Conservation (phyloP, 2,329 filamentous ascomycete genomes). For the Graphium sp. region DNA sequence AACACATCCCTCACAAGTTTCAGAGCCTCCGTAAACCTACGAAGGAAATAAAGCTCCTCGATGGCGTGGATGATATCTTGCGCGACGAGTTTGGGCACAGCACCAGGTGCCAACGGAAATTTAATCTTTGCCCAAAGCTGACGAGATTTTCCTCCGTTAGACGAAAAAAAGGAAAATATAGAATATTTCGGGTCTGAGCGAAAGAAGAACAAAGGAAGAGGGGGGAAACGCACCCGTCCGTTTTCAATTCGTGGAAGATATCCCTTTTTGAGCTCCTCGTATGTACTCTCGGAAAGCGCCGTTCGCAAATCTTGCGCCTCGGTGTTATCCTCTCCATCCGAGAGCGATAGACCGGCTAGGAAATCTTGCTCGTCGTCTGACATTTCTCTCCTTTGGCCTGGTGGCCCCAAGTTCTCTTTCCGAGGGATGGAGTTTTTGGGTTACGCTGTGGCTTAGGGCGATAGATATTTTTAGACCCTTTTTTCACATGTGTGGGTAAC, state of each 20-base stretch:
- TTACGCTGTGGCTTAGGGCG: too few species aligned
- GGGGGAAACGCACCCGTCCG: conserved; percentile 25
- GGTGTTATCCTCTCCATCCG: conserved; percentile 15
- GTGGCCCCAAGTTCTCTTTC: too few species aligned
- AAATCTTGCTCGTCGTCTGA: conserved; percentile 10
- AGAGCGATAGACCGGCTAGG: conserved; percentile 14
- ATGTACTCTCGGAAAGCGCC: conserved; percentile 30
- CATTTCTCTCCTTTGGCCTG: too few species aligned
- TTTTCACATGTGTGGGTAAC: too few species aligned
- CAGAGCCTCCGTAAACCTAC: conserved; percentile 26
- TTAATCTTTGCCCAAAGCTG: conserved; percentile 26
- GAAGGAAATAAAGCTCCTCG: conserved; percentile 40
- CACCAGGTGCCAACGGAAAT: conserved; percentile 18
- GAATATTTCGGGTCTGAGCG: conserved; percentile 1
- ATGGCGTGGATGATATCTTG: conserved; percentile 37
- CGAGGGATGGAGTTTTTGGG: too few species aligned
- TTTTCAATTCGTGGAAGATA: conserved; percentile 35
- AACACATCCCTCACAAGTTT: conserved; percentile 14
- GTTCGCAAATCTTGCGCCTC: conserved; percentile 13
- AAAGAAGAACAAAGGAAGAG: conserved; percentile 1
- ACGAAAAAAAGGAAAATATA: conserved; percentile 1
- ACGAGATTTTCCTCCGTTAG: neutral
- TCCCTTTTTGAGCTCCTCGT: conserved; percentile 23
- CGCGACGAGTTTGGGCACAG: conserved; percentile 26
- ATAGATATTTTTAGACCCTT: too few species aligned